Percentiles rank a stretch among this genome's conserved stretches.
These are phyloP conservation scores for Hsuehochloa calcarea DNA, from an alignment of 176 grass and related monocot genomes.

Conservation along the genomic window DNA sequence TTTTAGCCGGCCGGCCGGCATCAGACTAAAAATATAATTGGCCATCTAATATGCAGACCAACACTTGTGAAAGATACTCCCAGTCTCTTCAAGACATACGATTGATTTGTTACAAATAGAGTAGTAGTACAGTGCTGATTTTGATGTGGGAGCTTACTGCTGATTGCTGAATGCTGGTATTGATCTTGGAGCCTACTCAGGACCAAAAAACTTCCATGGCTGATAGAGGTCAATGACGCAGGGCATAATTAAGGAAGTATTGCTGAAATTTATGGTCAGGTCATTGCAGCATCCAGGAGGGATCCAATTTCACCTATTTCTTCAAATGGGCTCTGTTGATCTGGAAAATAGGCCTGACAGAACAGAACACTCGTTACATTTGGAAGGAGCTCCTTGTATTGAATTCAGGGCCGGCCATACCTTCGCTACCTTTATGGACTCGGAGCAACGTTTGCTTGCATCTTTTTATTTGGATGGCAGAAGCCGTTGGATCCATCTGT, in stretches of 20 bases:
- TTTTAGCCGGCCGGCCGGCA: not conserved
- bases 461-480: slow-evolving; percentile 19
- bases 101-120: not conserved
- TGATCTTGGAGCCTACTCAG: not conserved
- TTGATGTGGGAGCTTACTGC: not conserved
- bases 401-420: slow-evolving; percentile 43
- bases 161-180: not conserved
- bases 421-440: not conserved
- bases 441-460: slow-evolving; percentile 27
- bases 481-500: slow-evolving; percentile 18
- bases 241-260: not conserved
- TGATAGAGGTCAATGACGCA: not conserved
- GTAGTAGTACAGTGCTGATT: not conserved
- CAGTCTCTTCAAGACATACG: not conserved
- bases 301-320: not conserved
- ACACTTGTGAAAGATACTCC: not conserved
- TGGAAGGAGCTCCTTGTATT: slow-evolving; percentile 12
- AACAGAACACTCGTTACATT: not conserved
- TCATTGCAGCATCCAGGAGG: not conserved
- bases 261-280: slow-evolving; percentile 32
- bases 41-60: not conserved
- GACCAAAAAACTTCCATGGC: not conserved
- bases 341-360: slow-evolving; percentile 10
- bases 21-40: not conserved
- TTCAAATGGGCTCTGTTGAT: slow-evolving; percentile 37